These are phyloP conservation scores for Phyllostachys edulis DNA, from an alignment of 176 grass and related monocot species.

Conservation along the genomic window DNA sequence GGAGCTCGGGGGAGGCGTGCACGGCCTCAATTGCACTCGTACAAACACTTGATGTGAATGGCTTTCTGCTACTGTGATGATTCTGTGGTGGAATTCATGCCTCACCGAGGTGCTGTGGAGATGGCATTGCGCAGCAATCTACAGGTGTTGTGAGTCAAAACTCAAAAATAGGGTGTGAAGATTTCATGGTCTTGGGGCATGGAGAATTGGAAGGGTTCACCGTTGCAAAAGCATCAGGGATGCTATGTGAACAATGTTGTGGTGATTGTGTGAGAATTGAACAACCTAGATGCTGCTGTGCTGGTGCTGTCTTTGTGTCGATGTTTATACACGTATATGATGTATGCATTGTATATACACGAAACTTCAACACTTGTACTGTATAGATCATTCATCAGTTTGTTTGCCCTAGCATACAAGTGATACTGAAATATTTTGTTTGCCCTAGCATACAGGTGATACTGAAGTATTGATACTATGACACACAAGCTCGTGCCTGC, in stretches of 20 bases:
- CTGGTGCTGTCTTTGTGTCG: not conserved
- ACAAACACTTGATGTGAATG: slow-evolving; percentile 42
- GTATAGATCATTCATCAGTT: not conserved
- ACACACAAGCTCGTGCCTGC: not conserved
- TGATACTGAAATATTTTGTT: not conserved
- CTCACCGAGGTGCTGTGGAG: not conserved
- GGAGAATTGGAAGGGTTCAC: not conserved
- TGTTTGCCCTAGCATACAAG: not conserved
- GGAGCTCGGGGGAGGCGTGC: no score
- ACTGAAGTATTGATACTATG: not conserved
- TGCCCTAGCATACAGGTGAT: no score
- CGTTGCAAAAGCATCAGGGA: not conserved
- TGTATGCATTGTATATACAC: slow-evolving; percentile 10
- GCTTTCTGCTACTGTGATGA: slow-evolving; percentile 20
- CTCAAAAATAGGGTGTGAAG: not conserved
- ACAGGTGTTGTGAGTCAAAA: not conserved
- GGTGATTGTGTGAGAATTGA: not conserved
- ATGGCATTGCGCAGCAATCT: not conserved
- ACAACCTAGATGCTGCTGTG: not conserved
- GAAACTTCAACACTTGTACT: slow-evolving; percentile 15
- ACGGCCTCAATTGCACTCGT: no score
- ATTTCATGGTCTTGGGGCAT: not conserved
- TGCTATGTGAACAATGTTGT: not conserved
- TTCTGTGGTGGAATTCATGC: not conserved
- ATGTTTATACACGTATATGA: not conserved